Evolutionary conservation across 2,329 filamentous ascomycete species (phyloP), one percentile per base, ranked within the genome.

Genomic region (Alternaria triticimaculans): DNA sequence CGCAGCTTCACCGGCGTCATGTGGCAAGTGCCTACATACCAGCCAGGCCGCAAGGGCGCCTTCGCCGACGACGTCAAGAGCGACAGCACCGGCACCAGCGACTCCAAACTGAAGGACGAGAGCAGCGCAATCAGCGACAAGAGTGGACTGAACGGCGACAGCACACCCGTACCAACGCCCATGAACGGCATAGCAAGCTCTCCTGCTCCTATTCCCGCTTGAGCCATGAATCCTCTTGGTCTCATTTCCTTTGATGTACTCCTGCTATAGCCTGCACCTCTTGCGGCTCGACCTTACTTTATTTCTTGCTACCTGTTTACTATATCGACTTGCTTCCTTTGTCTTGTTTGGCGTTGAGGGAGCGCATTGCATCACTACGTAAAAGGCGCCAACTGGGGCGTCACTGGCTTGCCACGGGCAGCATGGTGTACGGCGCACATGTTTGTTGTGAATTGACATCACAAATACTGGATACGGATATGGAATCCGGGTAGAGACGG

Each of bases 1-100:
- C 97, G 97, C 85, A 97, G 91, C 80, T 98, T 98, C 79, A 97
- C 95, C 1, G 95, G 95, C 57, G 87, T 93, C 15, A 77, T 87
- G 30, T 97, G 94, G 94, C 88, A 91, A 67, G 86, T 97, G 50
- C 87, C 90, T 20, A 90, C 92, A 59, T 98, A 95, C 94, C 90
- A 89, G 56, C 91, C 93, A 33, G 91, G 91, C n/a, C 88, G 84
- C 25, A 77, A 79, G 23, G 81, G 82, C 6, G 83, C 86, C 51
- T 83, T 84, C 75, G 87, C 88, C 72, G 87, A 88, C 68, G 90
- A 91, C 54, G 83, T 87, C 51, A 85, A 85, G 72, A 88, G 84
- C 62, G 83, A 88, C 65, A 84, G 82, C 59, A 84, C 83, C 6
- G 83, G 82, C 25, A 87, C 87, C 41, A 88, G 84, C 71, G 86